These are phyloP conservation scores for Syzygium grande DNA, from an alignment of 345 rosid species.

Conservation along the genomic window DNA sequence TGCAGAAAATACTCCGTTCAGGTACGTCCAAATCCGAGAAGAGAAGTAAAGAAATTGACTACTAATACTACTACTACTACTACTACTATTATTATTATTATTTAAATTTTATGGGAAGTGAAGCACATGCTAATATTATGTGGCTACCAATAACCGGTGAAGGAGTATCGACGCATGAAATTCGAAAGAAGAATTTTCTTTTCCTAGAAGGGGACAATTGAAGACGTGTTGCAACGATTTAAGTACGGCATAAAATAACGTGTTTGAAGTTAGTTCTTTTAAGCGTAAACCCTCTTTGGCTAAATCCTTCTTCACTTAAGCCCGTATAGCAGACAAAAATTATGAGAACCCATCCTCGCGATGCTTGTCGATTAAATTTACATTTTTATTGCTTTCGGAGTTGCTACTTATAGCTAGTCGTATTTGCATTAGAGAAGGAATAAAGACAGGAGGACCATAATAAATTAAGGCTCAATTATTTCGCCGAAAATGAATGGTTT, in stretches of 20 bases:
- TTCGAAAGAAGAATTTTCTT: neutral
- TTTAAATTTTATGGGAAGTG: rapidly evolving
- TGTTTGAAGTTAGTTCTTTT: neutral
- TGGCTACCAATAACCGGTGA: neutral
- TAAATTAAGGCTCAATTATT: too few species aligned
- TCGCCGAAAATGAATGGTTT: too few species aligned
- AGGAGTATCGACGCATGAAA: neutral
- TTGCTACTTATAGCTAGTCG: neutral
- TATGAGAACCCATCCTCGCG: neutral
- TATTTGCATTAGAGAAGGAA: neutral
- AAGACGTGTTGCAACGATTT: neutral
- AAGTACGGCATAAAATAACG: neutral
- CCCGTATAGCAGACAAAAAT: neutral
- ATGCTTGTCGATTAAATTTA: neutral
- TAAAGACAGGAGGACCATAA: neutral
- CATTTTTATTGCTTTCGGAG: too few species aligned
- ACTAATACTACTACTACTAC: too few species aligned
- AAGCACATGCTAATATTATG: neutral
- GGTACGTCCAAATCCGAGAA: neutral
- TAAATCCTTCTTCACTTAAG: neutral
- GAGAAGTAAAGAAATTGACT: too few species aligned
- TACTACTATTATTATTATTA: neutral
- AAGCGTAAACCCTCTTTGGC: neutral
- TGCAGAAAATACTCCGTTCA: neutral
- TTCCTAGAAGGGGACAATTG: neutral